Percentiles rank a stretch among this genome's conserved stretches.
Evolutionary conservation across 2,329 filamentous ascomycete species (phyloP).

Genomic region (Sporothrix pallida): DNA sequence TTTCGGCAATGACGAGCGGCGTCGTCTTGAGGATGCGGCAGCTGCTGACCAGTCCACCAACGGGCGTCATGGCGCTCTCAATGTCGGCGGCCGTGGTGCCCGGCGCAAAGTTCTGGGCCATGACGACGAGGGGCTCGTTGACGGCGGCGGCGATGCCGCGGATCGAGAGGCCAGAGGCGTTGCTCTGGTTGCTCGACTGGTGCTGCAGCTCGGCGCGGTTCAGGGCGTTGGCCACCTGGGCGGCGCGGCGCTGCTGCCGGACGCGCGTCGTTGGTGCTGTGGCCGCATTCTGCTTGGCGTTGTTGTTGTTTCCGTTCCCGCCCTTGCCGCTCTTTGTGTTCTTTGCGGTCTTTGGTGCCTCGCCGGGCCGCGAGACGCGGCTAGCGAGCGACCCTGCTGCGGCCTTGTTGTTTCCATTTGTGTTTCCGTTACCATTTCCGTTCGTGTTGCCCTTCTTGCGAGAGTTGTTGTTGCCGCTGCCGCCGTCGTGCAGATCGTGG

Average conservation of each 20-base stretch:
- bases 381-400: conserved; percentile 52
- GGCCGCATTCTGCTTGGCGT: background rate
- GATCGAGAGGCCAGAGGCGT: conserved; percentile 71
- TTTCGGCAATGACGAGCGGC: conserved; percentile 78
- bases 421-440: background rate
- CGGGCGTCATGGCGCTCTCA: conserved; percentile 77
- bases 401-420: conserved; percentile 45
- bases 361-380: conserved; percentile 48
- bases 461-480: conserved; percentile 4
- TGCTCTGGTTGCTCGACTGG: conserved; percentile 34
- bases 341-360: conserved; percentile 29
- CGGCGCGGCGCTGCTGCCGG: conserved; percentile 45
- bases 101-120: conserved; percentile 81
- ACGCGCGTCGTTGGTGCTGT: background rate
- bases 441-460: background rate
- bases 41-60: conserved; percentile 71
- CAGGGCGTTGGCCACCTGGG: conserved; percentile 55
- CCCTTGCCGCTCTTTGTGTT: conserved; percentile 38
- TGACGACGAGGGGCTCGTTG: conserved; percentile 65
- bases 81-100: conserved; percentile 84
- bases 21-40: conserved; percentile 71
- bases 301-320: background rate
- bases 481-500: conserved; percentile 67
- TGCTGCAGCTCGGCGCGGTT: conserved; percentile 44
- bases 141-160: conserved; percentile 67